Percentiles rank a stretch among this genome's conserved stretches.
phyloP scores from a whole-genome alignment of 2,329 filamentous ascomycete genomes.

The Arthrobotrys sinensis region DNA sequence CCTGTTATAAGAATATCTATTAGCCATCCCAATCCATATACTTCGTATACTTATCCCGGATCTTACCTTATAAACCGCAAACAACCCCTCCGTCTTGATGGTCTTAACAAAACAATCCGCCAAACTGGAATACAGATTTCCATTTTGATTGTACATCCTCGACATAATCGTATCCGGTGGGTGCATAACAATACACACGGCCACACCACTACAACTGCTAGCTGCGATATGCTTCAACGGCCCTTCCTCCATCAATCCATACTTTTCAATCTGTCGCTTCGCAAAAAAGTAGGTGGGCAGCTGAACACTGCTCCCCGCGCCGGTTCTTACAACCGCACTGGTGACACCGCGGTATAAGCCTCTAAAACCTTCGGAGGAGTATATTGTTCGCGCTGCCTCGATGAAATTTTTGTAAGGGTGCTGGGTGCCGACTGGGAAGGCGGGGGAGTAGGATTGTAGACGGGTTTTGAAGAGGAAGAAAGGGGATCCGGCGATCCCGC shows the following conservation, averaged over 20 bases:
- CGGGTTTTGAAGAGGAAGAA: constrained; percentile 99
- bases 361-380: constrained; percentile 79
- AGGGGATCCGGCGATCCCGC: constrained; percentile 91
- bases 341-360: constrained; percentile 92
- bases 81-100: constrained; percentile 86
- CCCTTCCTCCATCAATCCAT: constrained; percentile 91
- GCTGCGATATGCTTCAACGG: constrained; percentile 89
- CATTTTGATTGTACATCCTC: constrained; percentile 98
- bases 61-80: constrained; percentile 88
- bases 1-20: constrained; percentile 66
- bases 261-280: constrained; percentile 85
- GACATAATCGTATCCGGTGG: constrained; percentile 99
- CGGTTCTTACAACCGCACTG: constrained; percentile 95
- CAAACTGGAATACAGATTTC: constrained; percentile 93
- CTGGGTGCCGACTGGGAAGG: constrained; percentile 95
- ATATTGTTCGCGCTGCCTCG: constrained; percentile 87
- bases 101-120: constrained; percentile 95
- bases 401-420: constrained; percentile 89
- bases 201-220: constrained; percentile 91
- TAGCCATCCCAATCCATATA: not conserved
- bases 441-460: constrained; percentile 92
- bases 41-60: not conserved
- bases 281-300: constrained; percentile 98
- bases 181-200: constrained; percentile 98
- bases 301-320: constrained; percentile 95